Evolutionary conservation across 192 early-diverging fungal genomes (phyloP), one percentile per base, ranked within the genome.

Genomic region (Mortierella alpina): DNA sequence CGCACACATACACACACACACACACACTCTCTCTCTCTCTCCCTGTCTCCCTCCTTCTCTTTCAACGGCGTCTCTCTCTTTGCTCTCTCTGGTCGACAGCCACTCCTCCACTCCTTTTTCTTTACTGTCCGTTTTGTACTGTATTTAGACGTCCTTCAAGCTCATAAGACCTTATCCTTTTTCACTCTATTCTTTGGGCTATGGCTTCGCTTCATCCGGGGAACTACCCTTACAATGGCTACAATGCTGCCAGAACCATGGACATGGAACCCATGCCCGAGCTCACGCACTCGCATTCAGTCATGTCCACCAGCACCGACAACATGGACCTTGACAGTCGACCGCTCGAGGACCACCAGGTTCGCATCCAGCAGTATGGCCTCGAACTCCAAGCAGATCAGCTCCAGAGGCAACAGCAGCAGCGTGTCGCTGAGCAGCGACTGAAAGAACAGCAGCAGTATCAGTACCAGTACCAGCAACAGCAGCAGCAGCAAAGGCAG

Each of bases 181-280:
- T 3, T 3, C 1, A 1, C 3, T 31, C 31, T 31, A 31, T 31
- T 31, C 31, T 31, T 31, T 31, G 31, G 31, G 31, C 31, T 31
- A 31, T 31, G 31, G 31, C 31, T 2, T 31, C 31, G 31, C 31
- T 31, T 31, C 31, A 31, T 8, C 20, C 59, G 4, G n/a, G 41
- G 18, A 17, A 40, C 22, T 31, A 49, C n/a, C 58, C 40, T 12
- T 69, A 52, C 17, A 48, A 23, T 15, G 60, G 31, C 47, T 69
- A 60, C 46, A 18, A 57, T 20, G 22, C 12, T 15, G 18, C 54
- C 10, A 41, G 54, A 7, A 59, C 70, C 11, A 50, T 66, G 13
- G 45, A 65, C 61, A 77, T 77, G 75, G 53, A 79, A 57, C 56
- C 76, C 10, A 42, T 66, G 51, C 76, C 76, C 41, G 46, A 50